Percentiles rank a stretch among this genome's conserved stretches.
Evolutionary conservation across 345 rosid species (phyloP).

Genomic region (Camelina laxa): DNA sequence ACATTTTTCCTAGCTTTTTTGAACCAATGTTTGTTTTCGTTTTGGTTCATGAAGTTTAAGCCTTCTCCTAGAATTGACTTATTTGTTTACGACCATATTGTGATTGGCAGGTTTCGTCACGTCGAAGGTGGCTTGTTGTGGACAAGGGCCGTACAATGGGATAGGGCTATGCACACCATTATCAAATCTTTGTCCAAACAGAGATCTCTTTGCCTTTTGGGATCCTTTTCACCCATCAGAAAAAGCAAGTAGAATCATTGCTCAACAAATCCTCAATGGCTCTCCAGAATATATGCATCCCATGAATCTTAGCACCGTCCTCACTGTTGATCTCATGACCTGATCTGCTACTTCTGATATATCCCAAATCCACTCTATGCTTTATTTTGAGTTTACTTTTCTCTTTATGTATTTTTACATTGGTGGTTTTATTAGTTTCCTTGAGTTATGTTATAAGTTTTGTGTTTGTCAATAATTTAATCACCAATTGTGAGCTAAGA

Average conservation of each 20-base stretch:
- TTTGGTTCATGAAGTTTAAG: neutral
- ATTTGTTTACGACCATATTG: neutral
- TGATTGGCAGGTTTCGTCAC: slow-evolving; percentile 60
- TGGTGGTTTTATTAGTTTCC: slow-evolving; percentile 20
- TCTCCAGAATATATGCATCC: slow-evolving; percentile 68
- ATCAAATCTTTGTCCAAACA: slow-evolving; percentile 67
- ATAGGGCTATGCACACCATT: slow-evolving; percentile 68
- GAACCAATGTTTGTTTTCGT: neutral
- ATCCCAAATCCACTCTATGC: slow-evolving; percentile 19
- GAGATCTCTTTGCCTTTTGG: slow-evolving; percentile 71
- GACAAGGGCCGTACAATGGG: slow-evolving; percentile 82
- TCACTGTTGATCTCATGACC: slow-evolving; percentile 60
- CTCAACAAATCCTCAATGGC: slow-evolving; percentile 55
- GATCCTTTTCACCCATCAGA: slow-evolving; percentile 88
- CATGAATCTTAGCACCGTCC: slow-evolving; percentile 73
- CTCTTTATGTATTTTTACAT: slow-evolving; percentile 21
- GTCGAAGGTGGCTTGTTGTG: slow-evolving; percentile 76
- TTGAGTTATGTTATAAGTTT: slow-evolving; percentile 37
- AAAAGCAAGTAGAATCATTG: slow-evolving; percentile 69
- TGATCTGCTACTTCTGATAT: slow-evolving; percentile 4
- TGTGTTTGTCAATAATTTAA: slow-evolving; percentile 35
- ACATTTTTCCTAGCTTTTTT: neutral
- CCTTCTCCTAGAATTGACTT: neutral
- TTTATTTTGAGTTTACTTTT: neutral
- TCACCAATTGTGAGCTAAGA: slow-evolving; percentile 25